Evolutionary conservation across 192 early-diverging fungal species (phyloP).

Genomic region (Backusella mclennaniae): DNA sequence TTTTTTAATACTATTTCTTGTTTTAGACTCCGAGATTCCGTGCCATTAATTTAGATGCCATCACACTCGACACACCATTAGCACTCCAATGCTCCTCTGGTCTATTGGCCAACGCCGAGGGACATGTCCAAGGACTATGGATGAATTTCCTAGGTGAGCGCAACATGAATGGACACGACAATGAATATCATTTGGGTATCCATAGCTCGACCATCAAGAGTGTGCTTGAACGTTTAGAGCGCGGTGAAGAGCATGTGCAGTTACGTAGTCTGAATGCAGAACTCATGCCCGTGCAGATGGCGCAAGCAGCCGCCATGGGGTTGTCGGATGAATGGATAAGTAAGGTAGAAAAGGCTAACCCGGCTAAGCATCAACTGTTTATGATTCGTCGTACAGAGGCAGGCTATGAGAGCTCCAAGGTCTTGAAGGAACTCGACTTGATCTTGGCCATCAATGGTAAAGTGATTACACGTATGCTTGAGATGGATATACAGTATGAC

Average conservation of each 20-base stretch:
- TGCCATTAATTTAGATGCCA: constrained; percentile 76
- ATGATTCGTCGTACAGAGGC: constrained; percentile 58
- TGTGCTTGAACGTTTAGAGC: constrained; percentile 43
- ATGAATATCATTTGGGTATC: constrained; percentile 61
- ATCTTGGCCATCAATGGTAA: constrained; percentile 70
- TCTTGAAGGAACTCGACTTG: constrained; percentile 63
- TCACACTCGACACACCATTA: constrained; percentile 80
- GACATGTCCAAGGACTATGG: constrained; percentile 73
- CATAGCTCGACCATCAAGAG: constrained; percentile 54
- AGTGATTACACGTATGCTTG: constrained; percentile 57
- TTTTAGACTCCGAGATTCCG: constrained; percentile 59
- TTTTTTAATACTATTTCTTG: background rate
- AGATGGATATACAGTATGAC: constrained; percentile 62
- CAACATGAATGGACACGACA: constrained; percentile 58
- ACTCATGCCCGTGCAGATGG: constrained; percentile 54
- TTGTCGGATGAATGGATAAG: constrained; percentile 56
- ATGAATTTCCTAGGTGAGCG: constrained; percentile 73
- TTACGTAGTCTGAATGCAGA: constrained; percentile 64
- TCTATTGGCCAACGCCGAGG: constrained; percentile 64
- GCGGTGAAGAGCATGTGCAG: constrained; percentile 43
- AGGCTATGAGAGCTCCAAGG: constrained; percentile 53
- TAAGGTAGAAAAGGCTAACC: constrained; percentile 53
- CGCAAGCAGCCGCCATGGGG: constrained; percentile 58
- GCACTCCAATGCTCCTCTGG: constrained; percentile 78
- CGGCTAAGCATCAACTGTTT: constrained; percentile 56